Evolutionary conservation across 352 stramenopile genomes (phyloP).

Genomic region (Pythium insidiosum): DNA sequence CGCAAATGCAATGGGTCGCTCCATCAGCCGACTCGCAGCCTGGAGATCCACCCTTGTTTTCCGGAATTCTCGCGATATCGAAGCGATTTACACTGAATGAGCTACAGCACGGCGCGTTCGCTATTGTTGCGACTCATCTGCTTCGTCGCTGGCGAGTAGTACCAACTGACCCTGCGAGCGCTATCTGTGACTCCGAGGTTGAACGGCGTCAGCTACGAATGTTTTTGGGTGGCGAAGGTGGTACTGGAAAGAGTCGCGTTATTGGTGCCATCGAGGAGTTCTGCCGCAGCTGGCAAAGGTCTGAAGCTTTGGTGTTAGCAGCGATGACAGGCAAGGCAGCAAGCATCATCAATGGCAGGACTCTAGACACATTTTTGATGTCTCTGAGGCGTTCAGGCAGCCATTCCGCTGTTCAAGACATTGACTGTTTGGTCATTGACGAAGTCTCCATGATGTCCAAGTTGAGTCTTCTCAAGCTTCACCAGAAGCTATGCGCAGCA

Average conservation of each 20-base stretch:
- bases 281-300: not conserved
- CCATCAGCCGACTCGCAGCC: too few species aligned
- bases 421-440: not conserved
- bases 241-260: constrained; percentile 4
- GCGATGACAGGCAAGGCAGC: constrained; percentile 13
- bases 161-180: too few species aligned
- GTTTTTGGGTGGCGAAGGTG: constrained; percentile 1
- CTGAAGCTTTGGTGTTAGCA: not conserved
- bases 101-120: constrained; percentile 1
- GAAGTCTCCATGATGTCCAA: not conserved
- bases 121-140: not conserved
- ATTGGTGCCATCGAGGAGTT: constrained; percentile 1
- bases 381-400: constrained; percentile 2
- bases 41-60: too few species aligned
- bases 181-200: too few species aligned
- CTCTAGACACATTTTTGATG: constrained; percentile 2
- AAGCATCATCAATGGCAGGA: constrained; percentile 7
- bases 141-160: not conserved
- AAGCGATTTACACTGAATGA: not conserved
- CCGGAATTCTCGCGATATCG: too few species aligned
- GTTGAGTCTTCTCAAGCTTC: not conserved
- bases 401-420: not conserved
- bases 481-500: not conserved
- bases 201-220: constrained; percentile 1
- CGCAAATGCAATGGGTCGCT: too few species aligned